These are phyloP conservation scores for Herpetomonas tarakana DNA, from an alignment of 208 protist genomes.

Conservation along the genomic window DNA sequence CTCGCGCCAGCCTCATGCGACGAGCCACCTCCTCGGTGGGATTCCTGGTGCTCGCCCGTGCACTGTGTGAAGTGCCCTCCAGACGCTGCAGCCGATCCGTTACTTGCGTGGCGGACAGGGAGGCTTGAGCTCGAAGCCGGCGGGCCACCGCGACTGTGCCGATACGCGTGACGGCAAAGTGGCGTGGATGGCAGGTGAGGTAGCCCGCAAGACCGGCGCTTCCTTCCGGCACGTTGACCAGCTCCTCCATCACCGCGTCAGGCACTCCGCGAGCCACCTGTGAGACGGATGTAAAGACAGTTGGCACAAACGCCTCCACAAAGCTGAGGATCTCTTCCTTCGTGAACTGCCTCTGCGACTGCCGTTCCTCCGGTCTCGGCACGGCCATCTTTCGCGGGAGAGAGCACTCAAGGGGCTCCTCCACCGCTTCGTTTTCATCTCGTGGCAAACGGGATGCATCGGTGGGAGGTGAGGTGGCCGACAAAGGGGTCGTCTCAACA, in stretches of 20 bases:
- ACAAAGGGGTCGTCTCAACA: too few species aligned
- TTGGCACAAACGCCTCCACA: constrained; percentile 20
- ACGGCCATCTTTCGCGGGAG: not conserved
- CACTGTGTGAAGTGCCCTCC: too few species aligned
- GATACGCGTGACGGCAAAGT: constrained; percentile 3
- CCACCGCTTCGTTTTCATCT: too few species aligned
- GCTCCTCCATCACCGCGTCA: not conserved
- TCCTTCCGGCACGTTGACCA: not conserved
- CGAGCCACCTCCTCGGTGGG: not conserved
- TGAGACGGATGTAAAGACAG: constrained; percentile 37
- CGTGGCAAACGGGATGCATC: too few species aligned
- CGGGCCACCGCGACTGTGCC: constrained; percentile 5
- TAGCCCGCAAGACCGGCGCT: constrained; percentile 4
- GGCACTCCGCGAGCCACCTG: constrained; percentile 29
- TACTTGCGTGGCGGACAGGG: too few species aligned
- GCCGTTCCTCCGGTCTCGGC: not conserved
- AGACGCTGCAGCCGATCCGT: too few species aligned
- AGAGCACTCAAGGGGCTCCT: not conserved
- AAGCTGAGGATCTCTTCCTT: not conserved
- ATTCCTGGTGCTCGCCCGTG: not conserved
- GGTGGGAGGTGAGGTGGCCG: too few species aligned
- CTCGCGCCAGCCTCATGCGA: too few species aligned
- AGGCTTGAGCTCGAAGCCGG: not conserved
- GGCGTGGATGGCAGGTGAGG: constrained; percentile 1
- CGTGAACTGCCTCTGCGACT: not conserved